Percentiles rank a stretch among this genome's conserved stretches.
phyloP scores from a whole-genome alignment of 345 rosid genomes.

The Psidium friedrichsthalianum region DNA sequence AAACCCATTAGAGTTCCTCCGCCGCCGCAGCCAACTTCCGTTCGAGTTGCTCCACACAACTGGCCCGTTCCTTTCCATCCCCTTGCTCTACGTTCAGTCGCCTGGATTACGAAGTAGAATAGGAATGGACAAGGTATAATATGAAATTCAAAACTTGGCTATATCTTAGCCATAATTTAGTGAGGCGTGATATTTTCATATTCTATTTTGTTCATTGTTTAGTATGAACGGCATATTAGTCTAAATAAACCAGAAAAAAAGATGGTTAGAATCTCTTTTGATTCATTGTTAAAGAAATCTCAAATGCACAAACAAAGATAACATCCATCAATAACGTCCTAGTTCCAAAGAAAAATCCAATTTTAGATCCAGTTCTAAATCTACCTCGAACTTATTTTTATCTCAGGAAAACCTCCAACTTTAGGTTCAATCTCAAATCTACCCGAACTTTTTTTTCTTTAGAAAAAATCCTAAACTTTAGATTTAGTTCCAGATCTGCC shows the following conservation, averaged over 20 bases:
- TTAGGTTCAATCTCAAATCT: too few species aligned
- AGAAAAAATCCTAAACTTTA: too few species aligned
- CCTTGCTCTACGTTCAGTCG: rapidly evolving
- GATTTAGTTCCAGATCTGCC: too few species aligned
- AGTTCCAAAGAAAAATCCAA: too few species aligned
- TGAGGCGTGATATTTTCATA: background rate
- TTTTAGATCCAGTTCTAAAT: too few species aligned
- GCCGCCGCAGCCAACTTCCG: background rate
- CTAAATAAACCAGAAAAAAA: background rate
- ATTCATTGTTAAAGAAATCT: background rate
- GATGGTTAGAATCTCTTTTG: background rate
- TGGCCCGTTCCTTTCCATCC: too few species aligned
- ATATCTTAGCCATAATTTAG: background rate
- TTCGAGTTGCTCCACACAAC: background rate
- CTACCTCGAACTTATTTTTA: too few species aligned
- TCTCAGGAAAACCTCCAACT: too few species aligned
- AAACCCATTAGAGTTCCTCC: background rate
- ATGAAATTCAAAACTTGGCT: background rate
- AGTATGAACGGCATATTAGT: background rate
- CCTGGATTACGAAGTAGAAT: background rate
- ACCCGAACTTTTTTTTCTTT: too few species aligned
- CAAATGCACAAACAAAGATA: background rate
- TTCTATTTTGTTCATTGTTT: background rate
- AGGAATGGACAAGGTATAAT: background rate
- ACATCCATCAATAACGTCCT: background rate